phyloP scores from a whole-genome alignment of 2,329 filamentous ascomycete species.

The Trichothecium sympodiale region DNA sequence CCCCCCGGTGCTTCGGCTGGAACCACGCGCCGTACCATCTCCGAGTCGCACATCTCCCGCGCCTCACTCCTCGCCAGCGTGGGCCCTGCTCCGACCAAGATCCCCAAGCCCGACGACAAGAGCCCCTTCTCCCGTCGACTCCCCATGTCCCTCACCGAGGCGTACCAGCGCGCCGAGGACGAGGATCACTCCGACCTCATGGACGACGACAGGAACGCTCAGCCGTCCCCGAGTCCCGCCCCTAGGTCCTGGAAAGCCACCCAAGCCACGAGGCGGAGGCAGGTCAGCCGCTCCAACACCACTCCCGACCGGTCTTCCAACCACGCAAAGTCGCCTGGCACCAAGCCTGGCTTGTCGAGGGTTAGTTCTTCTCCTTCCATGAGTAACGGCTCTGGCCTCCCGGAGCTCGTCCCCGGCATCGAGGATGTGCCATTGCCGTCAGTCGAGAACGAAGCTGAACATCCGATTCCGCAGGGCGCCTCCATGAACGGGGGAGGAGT shows the following conservation, averaged over 20 bases:
- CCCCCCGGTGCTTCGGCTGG: not conserved
- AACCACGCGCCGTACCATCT: slow-evolving; percentile 12
- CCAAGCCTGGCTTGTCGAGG: slow-evolving; percentile 5
- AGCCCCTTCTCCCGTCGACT: slow-evolving; percentile 15
- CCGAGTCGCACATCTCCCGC: slow-evolving; percentile 12
- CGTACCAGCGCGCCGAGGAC: slow-evolving; percentile 22
- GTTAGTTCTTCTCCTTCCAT: slow-evolving; percentile 12
- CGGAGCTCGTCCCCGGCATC: slow-evolving; percentile 26
- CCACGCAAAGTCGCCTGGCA: not conserved
- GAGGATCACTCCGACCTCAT: slow-evolving; percentile 9
- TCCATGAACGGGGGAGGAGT: too few species aligned
- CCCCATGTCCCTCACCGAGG: slow-evolving; percentile 30
- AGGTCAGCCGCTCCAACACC: not conserved
- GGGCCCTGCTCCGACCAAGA: slow-evolving; percentile 22
- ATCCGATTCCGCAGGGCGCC: not conserved
- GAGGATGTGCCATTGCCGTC: slow-evolving; percentile 24
- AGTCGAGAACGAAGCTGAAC: slow-evolving; percentile 5
- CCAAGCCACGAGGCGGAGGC: not conserved
- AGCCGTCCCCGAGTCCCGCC: slow-evolving; percentile 34
- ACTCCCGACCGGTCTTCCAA: not conserved
- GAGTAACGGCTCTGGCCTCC: slow-evolving; percentile 16
- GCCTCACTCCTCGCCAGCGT: slow-evolving; percentile 4
- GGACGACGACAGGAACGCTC: slow-evolving; percentile 12
- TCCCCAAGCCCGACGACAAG: slow-evolving; percentile 11
- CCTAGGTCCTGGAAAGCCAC: slow-evolving; percentile 29